phyloP scores from a whole-genome alignment of 345 rosid species.

The Bruguiera gymnorhiza region DNA sequence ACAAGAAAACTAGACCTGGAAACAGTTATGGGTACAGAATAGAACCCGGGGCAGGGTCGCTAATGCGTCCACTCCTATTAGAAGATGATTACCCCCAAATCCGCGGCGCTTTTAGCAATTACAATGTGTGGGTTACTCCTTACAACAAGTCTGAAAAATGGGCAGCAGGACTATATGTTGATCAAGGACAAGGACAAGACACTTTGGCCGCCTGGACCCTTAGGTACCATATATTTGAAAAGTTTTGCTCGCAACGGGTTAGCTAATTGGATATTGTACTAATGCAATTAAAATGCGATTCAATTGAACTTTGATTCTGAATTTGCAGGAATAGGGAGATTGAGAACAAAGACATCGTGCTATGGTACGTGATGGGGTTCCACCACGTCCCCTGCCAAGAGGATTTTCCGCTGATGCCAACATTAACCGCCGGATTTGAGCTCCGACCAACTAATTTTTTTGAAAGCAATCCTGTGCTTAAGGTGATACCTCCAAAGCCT shows the following conservation, averaged over 20 bases:
- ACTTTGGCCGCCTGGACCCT: constrained; percentile 45
- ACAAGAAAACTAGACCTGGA: constrained; percentile 36
- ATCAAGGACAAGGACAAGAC: constrained; percentile 50
- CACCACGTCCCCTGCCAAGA: constrained; percentile 58
- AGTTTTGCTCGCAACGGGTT: no score
- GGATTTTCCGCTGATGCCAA: constrained; percentile 59
- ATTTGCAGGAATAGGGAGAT: constrained; percentile 38
- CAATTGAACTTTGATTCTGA: background rate
- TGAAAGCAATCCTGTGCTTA: constrained; percentile 49
- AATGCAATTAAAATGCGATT: background rate
- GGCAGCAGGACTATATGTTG: constrained; percentile 43
- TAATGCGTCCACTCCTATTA: constrained; percentile 18
- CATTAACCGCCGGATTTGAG: constrained; percentile 43
- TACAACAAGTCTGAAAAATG: constrained; percentile 54
- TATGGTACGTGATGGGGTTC: constrained; percentile 51
- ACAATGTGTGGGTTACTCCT: constrained; percentile 57
- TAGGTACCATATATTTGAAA: constrained; percentile 21
- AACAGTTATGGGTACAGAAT: constrained; percentile 40
- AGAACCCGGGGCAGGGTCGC: constrained; percentile 23
- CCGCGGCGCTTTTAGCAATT: constrained; percentile 44
- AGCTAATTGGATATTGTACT: no score
- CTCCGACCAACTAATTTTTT: constrained; percentile 53
- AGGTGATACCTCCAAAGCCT: constrained; percentile 27
- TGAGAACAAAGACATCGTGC: constrained; percentile 50
- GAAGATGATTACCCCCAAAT: constrained; percentile 41